Base-by-base conservation (phyloP, 1,284 basidiomycete genomes). In the Tranzscheliella williamsii region DNA sequence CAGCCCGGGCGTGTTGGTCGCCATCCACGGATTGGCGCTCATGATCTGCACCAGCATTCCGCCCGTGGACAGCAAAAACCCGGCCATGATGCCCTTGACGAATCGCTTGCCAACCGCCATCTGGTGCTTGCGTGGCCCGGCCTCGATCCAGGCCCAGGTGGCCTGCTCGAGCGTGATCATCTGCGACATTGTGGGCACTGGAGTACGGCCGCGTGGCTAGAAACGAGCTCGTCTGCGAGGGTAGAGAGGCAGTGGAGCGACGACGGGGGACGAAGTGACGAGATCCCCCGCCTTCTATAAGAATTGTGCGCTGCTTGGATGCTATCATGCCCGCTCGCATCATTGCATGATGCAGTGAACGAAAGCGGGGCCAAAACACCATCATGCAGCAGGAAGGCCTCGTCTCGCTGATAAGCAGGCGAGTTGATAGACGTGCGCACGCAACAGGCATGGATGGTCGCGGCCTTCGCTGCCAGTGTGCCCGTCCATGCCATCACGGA, bases 151-250 rank as follows among this genome's bases (percentile, higher is more conserved):
- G 39, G 63, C 54, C 67, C 67, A 71, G 22, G 62, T 66, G 17
- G 66, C 68, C 38, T 71, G 62, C 39, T 71, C 68, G 32, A 71
- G 40, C 5, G 67, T 44, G 24, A 67, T 18, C 68, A 71, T 69
- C 17, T 56, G 52, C 38, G 65, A 62, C 64, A 58, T 66, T 31
- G 12, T 62, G 46, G n/a, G n/a, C 12, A 26, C 20, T 12, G 11
- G 16, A 5, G 12, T 18, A 18, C 30, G 7, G 30, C 40, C 22
- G n/a, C 15, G 15, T 39, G 38, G 24, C 31, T 30, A 26, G 23
- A 33, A 15, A 34, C 27, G 22, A 22, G 17, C n/a, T 20, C 8
- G 18, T 13, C n/a, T n/a, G 17, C 16, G 16, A 41, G 29, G 26
- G 22, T 20, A 32, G 16, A 32, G 23, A 23, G 29, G 20, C 35